Conservation (phyloP, 495 filamentous ascomycete genomes). For the Opeltia flavorubescens region DNA sequence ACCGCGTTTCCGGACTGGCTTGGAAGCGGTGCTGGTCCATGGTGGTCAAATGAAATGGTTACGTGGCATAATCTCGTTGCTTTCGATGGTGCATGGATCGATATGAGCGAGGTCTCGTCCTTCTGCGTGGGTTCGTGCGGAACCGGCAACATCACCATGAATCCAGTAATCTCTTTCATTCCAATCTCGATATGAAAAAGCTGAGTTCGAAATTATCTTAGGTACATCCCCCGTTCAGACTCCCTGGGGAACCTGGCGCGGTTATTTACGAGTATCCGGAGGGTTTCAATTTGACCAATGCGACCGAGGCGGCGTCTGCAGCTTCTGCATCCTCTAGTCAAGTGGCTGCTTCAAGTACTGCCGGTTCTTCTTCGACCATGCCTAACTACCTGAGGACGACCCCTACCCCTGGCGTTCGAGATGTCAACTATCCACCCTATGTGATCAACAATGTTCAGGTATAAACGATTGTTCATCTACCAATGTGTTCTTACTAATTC, state of each 20-base stretch:
- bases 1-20: slow-evolving; percentile 55
- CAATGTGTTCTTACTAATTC: too few species aligned
- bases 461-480: too few species aligned
- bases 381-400: slow-evolving; percentile 44
- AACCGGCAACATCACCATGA: slow-evolving; percentile 44
- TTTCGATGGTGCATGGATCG: slow-evolving; percentile 49
- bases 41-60: slow-evolving; percentile 59
- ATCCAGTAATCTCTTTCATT: too few species aligned
- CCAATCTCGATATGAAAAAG: too few species aligned
- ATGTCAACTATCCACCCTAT: slow-evolving; percentile 70
- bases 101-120: slow-evolving; percentile 55
- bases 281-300: slow-evolving; percentile 54
- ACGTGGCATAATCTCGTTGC: slow-evolving; percentile 43
- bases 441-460: slow-evolving; percentile 52
- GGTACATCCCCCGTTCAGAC: slow-evolving; percentile 48
- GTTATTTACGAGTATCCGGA: slow-evolving; percentile 54
- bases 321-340: slow-evolving; percentile 38
- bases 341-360: slow-evolving; percentile 26
- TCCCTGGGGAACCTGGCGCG: slow-evolving; percentile 53
- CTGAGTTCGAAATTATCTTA: too few species aligned
- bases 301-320: slow-evolving; percentile 50
- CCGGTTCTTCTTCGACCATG: slow-evolving; percentile 23
- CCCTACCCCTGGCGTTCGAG: slow-evolving; percentile 54
- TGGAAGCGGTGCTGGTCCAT: slow-evolving; percentile 40
- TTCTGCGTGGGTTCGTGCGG: slow-evolving; percentile 77